Evolutionary conservation across 768 basidiomycete species (phyloP).

Genomic region (Phylloporus sp.): DNA sequence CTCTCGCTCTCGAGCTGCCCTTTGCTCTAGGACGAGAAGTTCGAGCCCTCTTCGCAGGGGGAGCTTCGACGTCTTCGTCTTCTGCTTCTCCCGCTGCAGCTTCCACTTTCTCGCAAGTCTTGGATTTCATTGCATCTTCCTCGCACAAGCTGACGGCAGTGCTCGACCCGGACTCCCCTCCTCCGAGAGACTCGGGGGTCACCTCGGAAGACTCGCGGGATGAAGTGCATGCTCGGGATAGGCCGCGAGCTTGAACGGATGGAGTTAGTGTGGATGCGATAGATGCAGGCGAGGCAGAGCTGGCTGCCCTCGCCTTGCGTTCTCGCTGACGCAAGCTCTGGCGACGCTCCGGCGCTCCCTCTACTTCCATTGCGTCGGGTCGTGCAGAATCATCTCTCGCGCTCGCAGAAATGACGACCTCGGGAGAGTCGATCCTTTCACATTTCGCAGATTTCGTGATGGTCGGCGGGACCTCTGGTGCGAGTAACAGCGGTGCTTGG

Average conservation of each 20-base stretch:
- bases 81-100: conserved; percentile 13
- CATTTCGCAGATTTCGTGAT: conserved; percentile 18
- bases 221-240: conserved; percentile 19
- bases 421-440: conserved; percentile 20
- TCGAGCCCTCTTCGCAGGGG: conserved; percentile 19
- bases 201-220: conserved; percentile 23
- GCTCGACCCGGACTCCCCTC: conserved; percentile 28
- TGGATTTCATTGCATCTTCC: conserved; percentile 23
- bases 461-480: conserved; percentile 10
- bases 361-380: conserved; percentile 13
- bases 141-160: conserved; percentile 31
- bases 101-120: conserved; percentile 12
- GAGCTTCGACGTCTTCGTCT: conserved; percentile 10
- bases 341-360: conserved; percentile 22
- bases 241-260: conserved; percentile 15
- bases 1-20: conserved; percentile 16
- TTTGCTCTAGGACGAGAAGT: conserved; percentile 21
- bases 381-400: conserved; percentile 9
- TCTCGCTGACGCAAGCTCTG: conserved; percentile 30
- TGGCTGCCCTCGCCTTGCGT: conserved; percentile 20
- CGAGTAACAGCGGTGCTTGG: conserved; percentile 14
- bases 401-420: conserved; percentile 1
- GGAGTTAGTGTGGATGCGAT: conserved; percentile 29
- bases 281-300: conserved; percentile 23
- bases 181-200: conserved; percentile 25